Conservation (phyloP, 1,284 basidiomycete genomes). For the Mrakiaceae sp. region DNA sequence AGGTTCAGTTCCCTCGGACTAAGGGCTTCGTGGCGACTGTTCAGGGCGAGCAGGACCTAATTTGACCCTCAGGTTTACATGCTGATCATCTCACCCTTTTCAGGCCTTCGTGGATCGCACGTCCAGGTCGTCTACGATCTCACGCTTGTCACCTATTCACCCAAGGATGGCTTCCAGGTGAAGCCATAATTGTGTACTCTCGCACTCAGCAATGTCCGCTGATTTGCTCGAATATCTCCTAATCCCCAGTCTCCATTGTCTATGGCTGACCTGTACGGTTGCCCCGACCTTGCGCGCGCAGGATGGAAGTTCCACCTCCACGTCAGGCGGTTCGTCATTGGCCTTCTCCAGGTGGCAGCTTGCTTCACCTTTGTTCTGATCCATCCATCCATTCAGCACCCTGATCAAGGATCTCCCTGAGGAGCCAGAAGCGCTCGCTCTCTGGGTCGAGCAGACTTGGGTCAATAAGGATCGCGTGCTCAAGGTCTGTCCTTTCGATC, state of each 20-base stretch:
- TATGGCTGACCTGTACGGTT: neutral
- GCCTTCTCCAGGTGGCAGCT: neutral
- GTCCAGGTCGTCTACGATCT: neutral
- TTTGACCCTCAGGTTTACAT: too few relatives aligned
- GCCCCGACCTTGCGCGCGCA: neutral
- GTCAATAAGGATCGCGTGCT: neutral
- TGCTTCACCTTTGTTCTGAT: neutral
- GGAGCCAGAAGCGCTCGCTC: neutral
- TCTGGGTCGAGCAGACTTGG: neutral
- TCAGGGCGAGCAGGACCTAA: neutral
- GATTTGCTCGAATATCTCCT: too few relatives aligned
- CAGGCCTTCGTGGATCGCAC: neutral
- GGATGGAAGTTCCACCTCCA: neutral
- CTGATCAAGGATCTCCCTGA: neutral
- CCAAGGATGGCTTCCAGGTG: neutral
- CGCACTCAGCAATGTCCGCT: too few relatives aligned
- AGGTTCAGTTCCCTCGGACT: neutral
- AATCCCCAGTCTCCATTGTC: neutral
- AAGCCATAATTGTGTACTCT: too few relatives aligned
- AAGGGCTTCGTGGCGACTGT: slow-evolving; percentile 1
- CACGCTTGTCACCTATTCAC: neutral
- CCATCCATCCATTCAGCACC: neutral
- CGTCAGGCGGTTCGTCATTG: neutral
- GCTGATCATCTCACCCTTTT: neutral
- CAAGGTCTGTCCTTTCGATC: neutral